Conservation (phyloP, 768 basidiomycete genomes). For the Cyclocybe cylindracea region DNA sequence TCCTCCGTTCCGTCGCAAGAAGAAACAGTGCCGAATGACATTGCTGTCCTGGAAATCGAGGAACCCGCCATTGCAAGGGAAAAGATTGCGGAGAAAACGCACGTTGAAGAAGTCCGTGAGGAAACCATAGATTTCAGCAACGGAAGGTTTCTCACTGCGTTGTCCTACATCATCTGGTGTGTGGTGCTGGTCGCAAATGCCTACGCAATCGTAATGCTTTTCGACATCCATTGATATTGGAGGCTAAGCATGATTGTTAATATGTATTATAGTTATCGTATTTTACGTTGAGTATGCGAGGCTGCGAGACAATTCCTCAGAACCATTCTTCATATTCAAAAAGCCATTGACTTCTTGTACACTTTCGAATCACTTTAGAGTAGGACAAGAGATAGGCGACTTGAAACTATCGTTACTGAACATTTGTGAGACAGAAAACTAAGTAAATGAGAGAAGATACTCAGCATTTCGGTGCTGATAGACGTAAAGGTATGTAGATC, state of each 20-base stretch:
- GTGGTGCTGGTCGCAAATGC: conserved; percentile 51
- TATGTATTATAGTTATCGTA: neutral
- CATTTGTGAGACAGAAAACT: too few species aligned
- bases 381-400: too few species aligned
- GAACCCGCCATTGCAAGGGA: neutral
- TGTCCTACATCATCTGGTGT: conserved; percentile 49
- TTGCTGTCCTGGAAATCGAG: neutral
- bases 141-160: conserved; percentile 31
- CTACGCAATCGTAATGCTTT: conserved; percentile 52
- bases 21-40: neutral
- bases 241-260: neutral
- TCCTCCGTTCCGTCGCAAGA: neutral
- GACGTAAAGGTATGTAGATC: neutral
- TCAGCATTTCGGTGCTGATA: neutral
- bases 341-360: too few species aligned
- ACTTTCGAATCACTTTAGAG: too few species aligned
- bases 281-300: too few species aligned
- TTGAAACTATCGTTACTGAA: too few species aligned
- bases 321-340: too few species aligned
- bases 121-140: conserved; percentile 41
- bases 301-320: neutral
- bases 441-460: neutral
- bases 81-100: conserved; percentile 6
- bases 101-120: neutral
- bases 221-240: conserved; percentile 1